Evolutionary conservation across 176 grass and related monocot genomes (phyloP), one percentile per base, ranked within the genome.

Genomic region (Neostapfia colusana): DNA sequence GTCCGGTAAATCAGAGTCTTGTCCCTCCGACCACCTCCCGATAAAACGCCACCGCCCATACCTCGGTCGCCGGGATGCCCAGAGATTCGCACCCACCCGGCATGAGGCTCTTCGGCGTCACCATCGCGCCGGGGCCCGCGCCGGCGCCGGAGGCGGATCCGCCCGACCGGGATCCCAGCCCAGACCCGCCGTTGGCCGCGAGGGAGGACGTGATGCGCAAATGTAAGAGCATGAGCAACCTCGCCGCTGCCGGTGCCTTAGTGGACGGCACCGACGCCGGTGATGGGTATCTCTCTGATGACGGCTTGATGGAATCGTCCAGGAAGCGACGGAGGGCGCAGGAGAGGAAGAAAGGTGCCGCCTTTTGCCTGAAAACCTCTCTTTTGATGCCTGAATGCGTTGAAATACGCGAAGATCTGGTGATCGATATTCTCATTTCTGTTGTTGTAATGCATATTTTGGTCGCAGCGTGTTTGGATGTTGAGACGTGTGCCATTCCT

Each of bases 161-260:
- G 10, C 61, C 28, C 3, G 77, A 65, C 45, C 79, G 83, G 69
- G 63, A 79, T 84, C 76, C 77, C 63, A 85, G 86, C 46, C 70
- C 56, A 43, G 74, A 69, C 36, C 75, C 63, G 25, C 69, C 70
- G 75, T 21, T 83, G 69, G 69, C 79, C 45, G 83, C 40, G 75
- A 79, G 54, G 80, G 84, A 90, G 84, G 84, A 84, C 38, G 88
- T 83, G 81, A 90, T 90, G 80, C 84, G 88, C 75, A 90, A 90
- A 80, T 84, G 84, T 43, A 90, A 87, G 65, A 90, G 88, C 80
- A 90, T 84, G 88, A 65, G 88, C 60, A 90, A 90, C 48, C 88
- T 90, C 58, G 80, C 70, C 25, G 70, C 88, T 10, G 83, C 74
- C 20, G 70, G 35, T 10, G 58, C 72, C 56, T 10, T 28, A 2